Conservation (phyloP, 768 basidiomycete genomes). For the Dioszegia hungarica region DNA sequence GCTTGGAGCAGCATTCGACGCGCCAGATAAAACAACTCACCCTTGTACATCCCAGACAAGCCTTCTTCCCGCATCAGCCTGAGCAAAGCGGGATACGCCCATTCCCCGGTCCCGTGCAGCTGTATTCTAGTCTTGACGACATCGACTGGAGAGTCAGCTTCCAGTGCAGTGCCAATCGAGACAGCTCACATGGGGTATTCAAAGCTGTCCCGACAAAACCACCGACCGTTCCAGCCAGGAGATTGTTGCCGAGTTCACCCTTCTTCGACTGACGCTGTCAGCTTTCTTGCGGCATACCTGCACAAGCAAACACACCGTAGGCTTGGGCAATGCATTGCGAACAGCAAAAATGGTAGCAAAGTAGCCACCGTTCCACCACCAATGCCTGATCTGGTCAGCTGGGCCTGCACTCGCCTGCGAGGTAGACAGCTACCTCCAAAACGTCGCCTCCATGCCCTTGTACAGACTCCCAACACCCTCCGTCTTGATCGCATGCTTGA, state of each 20-base stretch:
- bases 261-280: conserved; percentile 56
- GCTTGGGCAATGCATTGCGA: conserved; percentile 69
- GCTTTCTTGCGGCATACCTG: not conserved
- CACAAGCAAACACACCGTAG: conserved; percentile 59
- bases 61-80: conserved; percentile 50
- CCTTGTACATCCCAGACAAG: conserved; percentile 51
- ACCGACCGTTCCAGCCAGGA: conserved; percentile 82
- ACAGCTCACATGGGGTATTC: conserved; percentile 77
- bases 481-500: conserved; percentile 69
- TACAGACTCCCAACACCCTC: conserved; percentile 17
- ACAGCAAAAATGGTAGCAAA: conserved; percentile 84
- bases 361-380: conserved; percentile 69
- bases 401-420: conserved; percentile 77
- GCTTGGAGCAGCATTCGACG: not conserved
- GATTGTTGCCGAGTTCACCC: conserved; percentile 78
- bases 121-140: conserved; percentile 97
- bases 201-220: conserved; percentile 72
- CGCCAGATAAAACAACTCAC: conserved; percentile 20
- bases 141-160: conserved; percentile 52
- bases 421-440: conserved; percentile 55
- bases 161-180: not conserved
- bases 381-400: conserved; percentile 84
- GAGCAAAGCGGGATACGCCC: conserved; percentile 76
- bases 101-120: conserved; percentile 51
- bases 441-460: conserved; percentile 4